Evolutionary conservation across 495 filamentous ascomycete species (phyloP).

Genomic region (Hypoxylon cercidicola): DNA sequence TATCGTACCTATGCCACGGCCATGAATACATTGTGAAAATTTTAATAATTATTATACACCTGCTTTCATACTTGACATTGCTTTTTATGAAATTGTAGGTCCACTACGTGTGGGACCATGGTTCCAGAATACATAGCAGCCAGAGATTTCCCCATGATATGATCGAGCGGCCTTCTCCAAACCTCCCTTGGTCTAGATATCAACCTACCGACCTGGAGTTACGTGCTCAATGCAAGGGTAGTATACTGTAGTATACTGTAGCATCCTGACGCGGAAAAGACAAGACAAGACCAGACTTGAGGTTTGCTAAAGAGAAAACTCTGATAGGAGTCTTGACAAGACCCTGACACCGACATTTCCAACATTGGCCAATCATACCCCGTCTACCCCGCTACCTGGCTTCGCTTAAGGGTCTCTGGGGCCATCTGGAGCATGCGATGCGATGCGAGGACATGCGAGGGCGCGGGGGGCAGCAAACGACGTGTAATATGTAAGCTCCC

Average conservation of each 20-base stretch:
- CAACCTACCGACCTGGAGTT: no score
- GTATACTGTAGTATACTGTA: no score
- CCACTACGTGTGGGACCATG: no score
- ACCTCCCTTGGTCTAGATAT: no score
- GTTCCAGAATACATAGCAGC: no score
- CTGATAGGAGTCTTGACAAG: conserved; percentile 20
- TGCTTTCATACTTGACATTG: no score
- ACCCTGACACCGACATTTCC: conserved; percentile 28
- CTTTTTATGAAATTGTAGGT: no score
- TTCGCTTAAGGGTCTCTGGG: conserved; percentile 4
- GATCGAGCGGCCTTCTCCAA: no score
- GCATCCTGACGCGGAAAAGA: neutral
- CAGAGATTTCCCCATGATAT: no score
- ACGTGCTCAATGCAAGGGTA: neutral
- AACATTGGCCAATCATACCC: conserved; percentile 37
- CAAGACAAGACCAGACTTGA: neutral
- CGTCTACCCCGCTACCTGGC: conserved; percentile 23
- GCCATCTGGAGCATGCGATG: neutral
- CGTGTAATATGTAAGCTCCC: conserved; percentile 12
- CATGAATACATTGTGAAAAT: neutral
- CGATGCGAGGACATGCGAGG: neutral
- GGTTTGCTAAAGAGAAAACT: conserved; percentile 1
- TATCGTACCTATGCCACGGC: neutral
- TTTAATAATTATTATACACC: neutral
- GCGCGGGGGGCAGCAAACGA: conserved; percentile 31